Evolutionary conservation across 257 asterid genomes (phyloP).

Genomic region (Gynochthodes officinalis): DNA sequence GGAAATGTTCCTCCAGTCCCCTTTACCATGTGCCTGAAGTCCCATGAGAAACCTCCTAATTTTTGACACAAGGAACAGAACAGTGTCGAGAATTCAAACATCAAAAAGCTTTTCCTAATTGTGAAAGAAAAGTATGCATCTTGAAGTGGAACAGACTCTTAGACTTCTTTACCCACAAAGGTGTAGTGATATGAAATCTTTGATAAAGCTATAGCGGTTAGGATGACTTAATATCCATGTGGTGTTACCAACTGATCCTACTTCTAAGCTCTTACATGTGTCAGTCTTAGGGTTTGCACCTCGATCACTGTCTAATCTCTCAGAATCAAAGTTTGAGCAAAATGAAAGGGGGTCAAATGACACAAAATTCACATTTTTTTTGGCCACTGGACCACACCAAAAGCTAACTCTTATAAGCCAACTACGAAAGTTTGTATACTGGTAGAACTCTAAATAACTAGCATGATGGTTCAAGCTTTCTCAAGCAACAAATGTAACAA

Average conservation of each 20-base stretch:
- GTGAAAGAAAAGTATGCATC: background rate
- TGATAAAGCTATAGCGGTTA: background rate
- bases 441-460: background rate
- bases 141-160: background rate
- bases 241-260: background rate
- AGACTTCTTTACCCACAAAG: background rate
- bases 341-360: background rate
- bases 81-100: background rate
- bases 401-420: background rate
- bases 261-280: background rate
- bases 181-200: background rate
- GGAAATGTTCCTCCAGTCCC: conserved; percentile 82
- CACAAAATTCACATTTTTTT: background rate
- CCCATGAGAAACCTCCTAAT: conserved; percentile 66
- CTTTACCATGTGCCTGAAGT: conserved; percentile 66
- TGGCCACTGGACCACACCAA: background rate
- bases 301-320: background rate
- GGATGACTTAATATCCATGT: background rate
- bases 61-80: background rate
- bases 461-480: background rate
- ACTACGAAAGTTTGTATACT: background rate
- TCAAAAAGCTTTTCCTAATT: background rate
- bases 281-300: background rate
- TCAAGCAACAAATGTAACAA: background rate
- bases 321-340: no score